These are phyloP conservation scores for Cucurbita maxima DNA, from an alignment of 306 rosid species.

Conservation along the genomic window DNA sequence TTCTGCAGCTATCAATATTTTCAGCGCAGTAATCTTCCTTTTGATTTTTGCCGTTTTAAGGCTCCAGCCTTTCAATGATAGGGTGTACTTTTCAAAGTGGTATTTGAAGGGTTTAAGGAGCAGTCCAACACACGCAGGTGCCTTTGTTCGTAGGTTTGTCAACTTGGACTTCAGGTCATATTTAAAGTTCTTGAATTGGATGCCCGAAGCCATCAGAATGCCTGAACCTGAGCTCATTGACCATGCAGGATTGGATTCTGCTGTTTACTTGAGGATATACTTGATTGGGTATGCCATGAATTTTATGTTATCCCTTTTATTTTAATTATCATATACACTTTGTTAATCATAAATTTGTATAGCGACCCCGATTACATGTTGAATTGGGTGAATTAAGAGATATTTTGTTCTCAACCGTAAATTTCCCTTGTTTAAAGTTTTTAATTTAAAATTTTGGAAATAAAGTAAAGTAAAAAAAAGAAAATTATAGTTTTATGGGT, in stretches of 20 bases:
- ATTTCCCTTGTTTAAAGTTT: neutral
- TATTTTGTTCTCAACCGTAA: neutral
- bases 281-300: conserved; percentile 55
- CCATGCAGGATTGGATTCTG: conserved; percentile 94
- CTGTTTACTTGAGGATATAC: conserved; percentile 86
- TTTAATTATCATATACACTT: neutral
- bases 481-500: too few relatives aligned
- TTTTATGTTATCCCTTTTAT: neutral
- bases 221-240: conserved; percentile 94
- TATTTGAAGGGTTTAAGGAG: conserved; percentile 64
- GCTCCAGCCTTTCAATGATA: conserved; percentile 91
- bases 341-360: neutral
- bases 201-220: conserved; percentile 88
- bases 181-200: conserved; percentile 66
- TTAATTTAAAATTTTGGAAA: too few relatives aligned
- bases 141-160: conserved; percentile 58
- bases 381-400: neutral
- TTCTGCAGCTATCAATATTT: conserved; percentile 59
- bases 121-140: conserved; percentile 61
- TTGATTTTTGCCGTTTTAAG: conserved; percentile 70
- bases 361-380: too few relatives aligned
- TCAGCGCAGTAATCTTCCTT: conserved; percentile 64
- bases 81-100: conserved; percentile 97
- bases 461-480: too few relatives aligned
- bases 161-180: conserved; percentile 79